phyloP scores from a whole-genome alignment of 768 basidiomycete genomes.

The Mycena capillaripes region DNA sequence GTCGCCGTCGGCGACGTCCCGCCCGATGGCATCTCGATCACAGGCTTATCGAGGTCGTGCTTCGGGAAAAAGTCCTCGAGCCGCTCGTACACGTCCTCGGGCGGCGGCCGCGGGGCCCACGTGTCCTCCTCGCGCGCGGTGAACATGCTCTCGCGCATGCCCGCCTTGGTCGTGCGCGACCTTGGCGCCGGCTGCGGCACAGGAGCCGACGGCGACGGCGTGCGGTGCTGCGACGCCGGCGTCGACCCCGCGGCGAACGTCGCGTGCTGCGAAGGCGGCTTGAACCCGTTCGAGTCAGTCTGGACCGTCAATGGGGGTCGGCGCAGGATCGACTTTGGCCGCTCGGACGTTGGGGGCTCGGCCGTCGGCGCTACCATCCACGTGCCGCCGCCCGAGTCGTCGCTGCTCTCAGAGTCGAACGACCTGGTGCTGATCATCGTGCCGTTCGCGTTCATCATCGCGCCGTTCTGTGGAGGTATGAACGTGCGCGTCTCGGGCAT shows the following conservation, averaged over 20 bases:
- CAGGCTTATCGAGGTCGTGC: conserved; percentile 95
- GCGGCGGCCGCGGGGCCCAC: conserved; percentile 92
- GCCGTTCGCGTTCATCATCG: conserved; percentile 28
- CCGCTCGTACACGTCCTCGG: conserved; percentile 94
- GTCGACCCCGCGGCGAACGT: conserved; percentile 35
- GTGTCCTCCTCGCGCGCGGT: conserved; percentile 74
- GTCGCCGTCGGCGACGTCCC: conserved; percentile 82
- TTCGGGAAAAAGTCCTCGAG: conserved; percentile 96
- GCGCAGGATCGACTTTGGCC: conserved; percentile 46
- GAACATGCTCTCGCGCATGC: conserved; percentile 68
- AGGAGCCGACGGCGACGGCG: conserved; percentile 17
- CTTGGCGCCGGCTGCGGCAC: conserved; percentile 41
- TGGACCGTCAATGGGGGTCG: conserved; percentile 63
- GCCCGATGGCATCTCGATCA: conserved; percentile 88
- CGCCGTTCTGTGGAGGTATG: background rate
- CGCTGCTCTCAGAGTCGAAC: conserved; percentile 60
- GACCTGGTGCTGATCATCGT: conserved; percentile 50
- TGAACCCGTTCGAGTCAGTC: conserved; percentile 47
- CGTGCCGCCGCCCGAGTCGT: conserved; percentile 54
- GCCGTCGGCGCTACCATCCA: conserved; percentile 61
- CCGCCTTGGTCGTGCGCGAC: conserved; percentile 40
- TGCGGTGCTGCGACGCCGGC: conserved; percentile 24
- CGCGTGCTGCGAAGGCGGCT: conserved; percentile 30
- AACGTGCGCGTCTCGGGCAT: conserved; percentile 21
- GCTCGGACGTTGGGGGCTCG: too few relatives aligned